Base-by-base conservation (phyloP, 441 rosid genomes). In the Gossypium laxum region DNA sequence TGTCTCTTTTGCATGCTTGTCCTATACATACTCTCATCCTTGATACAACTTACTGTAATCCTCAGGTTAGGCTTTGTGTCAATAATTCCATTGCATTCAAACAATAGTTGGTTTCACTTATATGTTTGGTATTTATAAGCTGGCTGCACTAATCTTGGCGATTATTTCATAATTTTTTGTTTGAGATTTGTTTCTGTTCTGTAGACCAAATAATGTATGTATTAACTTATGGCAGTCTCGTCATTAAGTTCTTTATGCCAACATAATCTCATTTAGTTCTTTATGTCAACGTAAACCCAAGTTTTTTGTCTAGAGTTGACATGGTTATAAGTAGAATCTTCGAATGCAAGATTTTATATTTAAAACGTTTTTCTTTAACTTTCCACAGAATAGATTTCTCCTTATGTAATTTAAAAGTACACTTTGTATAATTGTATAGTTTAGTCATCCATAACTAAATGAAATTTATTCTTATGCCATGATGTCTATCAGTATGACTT, bases 21-120 rank as follows among this genome's bases (percentile, higher is more conserved):
- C 81, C 38, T 14, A 80, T 93, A 74, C 85, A 83, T 74, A 90
- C 97, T 67, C 91, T 93, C 62, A 88, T 93, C 77, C 95, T 91
- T 51, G 97, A 93, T 80, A 93, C 98, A 17, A 93, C 97, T 34
- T 93, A 93, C 78, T 93, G 98, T 72, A 81, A 90, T 72, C 87
- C 97, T 54, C 92, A 89, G 93, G 98, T 91, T 76, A 41, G 78
- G 74, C 72, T 14, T 63, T 14, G 54, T 56, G 58, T 26, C 64
- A 24, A 38, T 24, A n/a, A 38, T 57, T 38, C 7, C 71, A 67
- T 67, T 67, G 14, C 15, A 21, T 6, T 50, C 0, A 19, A 30
- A 22, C 11, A 8, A 12, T 47, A 66, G 30, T 47, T 32, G 21
- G 21, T 65, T 45, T 10, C 34, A 64, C 12, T 21, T 5, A 2